These are phyloP conservation scores for Polychaeton citri DNA, from an alignment of 2,329 filamentous ascomycete genomes.

Conservation along the genomic window DNA sequence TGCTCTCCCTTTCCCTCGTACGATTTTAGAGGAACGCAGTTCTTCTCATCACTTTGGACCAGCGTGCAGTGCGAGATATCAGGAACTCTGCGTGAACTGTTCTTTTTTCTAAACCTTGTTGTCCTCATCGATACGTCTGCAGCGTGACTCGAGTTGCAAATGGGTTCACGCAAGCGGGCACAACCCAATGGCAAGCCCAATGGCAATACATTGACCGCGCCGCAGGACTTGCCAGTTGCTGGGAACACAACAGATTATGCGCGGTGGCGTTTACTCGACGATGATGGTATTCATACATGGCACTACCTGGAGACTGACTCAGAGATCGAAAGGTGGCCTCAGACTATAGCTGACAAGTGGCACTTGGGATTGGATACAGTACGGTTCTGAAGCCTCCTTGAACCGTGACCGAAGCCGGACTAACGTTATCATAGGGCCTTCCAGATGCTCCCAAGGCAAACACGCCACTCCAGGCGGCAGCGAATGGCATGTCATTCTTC, in stretches of 20 bases:
- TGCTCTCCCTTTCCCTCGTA: too few relatives aligned
- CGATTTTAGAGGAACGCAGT: too few relatives aligned
- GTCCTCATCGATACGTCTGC: too few relatives aligned
- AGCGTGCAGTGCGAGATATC: too few relatives aligned
- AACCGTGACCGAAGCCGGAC: neutral
- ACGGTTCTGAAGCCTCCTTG: slow-evolving; percentile 14
- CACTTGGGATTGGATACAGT: slow-evolving; percentile 70
- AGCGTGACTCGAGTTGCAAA: too few relatives aligned
- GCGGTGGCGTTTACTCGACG: slow-evolving; percentile 74
- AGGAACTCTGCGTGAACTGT: too few relatives aligned
- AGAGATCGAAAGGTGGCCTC: slow-evolving; percentile 64
- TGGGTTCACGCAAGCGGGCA: neutral
- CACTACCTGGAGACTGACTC: slow-evolving; percentile 69
- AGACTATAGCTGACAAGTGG: slow-evolving; percentile 80
- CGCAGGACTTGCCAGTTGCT: slow-evolving; percentile 2
- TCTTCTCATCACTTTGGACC: too few relatives aligned
- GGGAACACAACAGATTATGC: slow-evolving; percentile 52
- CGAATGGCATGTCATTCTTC: slow-evolving; percentile 79
- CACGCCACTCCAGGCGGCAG: slow-evolving; percentile 61
- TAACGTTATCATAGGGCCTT: slow-evolving; percentile 43
- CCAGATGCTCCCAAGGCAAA: slow-evolving; percentile 58
- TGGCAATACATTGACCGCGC: neutral
- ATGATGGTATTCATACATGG: slow-evolving; percentile 82
- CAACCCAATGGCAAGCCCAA: slow-evolving; percentile 11
- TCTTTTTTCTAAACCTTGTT: too few relatives aligned